Base-by-base conservation (phyloP, 78 protist species). In the Dictyostelium purpureum region DNA sequence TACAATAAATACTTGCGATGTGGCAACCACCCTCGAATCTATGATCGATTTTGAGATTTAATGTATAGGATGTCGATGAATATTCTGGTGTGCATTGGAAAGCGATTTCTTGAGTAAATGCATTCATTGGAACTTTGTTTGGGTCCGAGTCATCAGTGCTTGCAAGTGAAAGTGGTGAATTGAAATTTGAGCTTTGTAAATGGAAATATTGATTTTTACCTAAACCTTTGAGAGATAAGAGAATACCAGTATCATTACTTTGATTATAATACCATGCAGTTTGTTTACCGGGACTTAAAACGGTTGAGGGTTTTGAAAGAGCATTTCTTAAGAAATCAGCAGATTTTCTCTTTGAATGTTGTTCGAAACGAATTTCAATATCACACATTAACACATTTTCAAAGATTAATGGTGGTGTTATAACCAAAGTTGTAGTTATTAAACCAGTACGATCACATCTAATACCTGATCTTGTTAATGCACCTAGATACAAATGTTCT, bases 1-100 rank as follows among this genome's bases (percentile, higher is more conserved):
- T 49, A 28, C 70, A 67, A 42, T 85, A 85, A 19, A 85, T 56
- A 7, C 70, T 70, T n/a, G 82, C 92, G 19, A 85, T 85, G n/a
- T 85, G 92, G 47, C 92, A 85, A 37, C 92, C 92, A 56, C 92
- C 92, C 43, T 85, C 92, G 19, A 73, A 59, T 43, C 82, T 37
- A 61, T 85, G 92, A 45, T 85, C 92, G n/a, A 85, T 73, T 76
- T 85, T 85, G 16, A 85, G 43, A 10, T 21, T 56, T 6, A 85
- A 35, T 16, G 54, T 73, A n/a, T 85, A 85, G 38, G 47, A 6
- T 21, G 14, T 24, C 14, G n/a, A 33, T n/a, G 79, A 66, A 40
- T 45, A 49, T 19, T 56, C 82, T 26, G 59, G 54, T 3, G 69
- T 37, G 21, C 92, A 85, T 5, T 59, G 61, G 75, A 67, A 85